Conservation (phyloP, 371 early-diverging fungal species). For the Globomyces sp. region DNA sequence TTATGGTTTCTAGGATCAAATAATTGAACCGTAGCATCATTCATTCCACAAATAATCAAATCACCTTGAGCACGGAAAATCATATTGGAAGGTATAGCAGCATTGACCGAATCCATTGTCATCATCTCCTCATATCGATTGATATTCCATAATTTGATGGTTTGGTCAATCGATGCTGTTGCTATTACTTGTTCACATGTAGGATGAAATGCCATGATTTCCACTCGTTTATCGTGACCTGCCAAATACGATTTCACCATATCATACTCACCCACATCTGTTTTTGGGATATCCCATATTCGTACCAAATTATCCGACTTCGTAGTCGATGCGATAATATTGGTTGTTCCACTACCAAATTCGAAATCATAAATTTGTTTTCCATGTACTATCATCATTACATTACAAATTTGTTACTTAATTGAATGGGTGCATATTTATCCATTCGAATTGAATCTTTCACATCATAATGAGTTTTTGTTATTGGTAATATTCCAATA, state of each 20-base stretch:
- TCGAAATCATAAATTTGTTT: slow-evolving; percentile 32
- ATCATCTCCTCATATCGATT: slow-evolving; percentile 25
- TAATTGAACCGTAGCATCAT: slow-evolving; percentile 22
- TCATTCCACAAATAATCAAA: slow-evolving; percentile 1
- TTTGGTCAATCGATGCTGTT: slow-evolving; percentile 24
- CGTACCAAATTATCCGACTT: slow-evolving; percentile 26
- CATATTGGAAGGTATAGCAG: slow-evolving; percentile 16
- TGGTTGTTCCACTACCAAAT: slow-evolving; percentile 18
- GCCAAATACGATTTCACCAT: slow-evolving; percentile 23
- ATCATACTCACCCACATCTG: neutral
- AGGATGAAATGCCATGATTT: slow-evolving; percentile 30
- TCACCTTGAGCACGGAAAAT: slow-evolving; percentile 29
- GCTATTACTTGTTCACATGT: slow-evolving; percentile 25
- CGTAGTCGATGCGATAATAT: slow-evolving; percentile 22
- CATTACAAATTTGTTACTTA: neutral
- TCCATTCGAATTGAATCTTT: neutral
- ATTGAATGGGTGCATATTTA: slow-evolving; percentile 12
- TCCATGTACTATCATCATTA: slow-evolving; percentile 21
- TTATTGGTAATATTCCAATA: slow-evolving; percentile 4
- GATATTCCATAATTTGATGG: slow-evolving; percentile 34
- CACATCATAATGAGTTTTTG: neutral
- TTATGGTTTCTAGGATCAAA: slow-evolving; percentile 26
- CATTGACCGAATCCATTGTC: slow-evolving; percentile 12
- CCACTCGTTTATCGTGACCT: slow-evolving; percentile 36
- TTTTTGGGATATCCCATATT: slow-evolving; percentile 26